Evolutionary conservation across 2,329 filamentous ascomycete species (phyloP), one percentile per base, ranked within the genome.

Genomic region (Albifimbria verrucaria): DNA sequence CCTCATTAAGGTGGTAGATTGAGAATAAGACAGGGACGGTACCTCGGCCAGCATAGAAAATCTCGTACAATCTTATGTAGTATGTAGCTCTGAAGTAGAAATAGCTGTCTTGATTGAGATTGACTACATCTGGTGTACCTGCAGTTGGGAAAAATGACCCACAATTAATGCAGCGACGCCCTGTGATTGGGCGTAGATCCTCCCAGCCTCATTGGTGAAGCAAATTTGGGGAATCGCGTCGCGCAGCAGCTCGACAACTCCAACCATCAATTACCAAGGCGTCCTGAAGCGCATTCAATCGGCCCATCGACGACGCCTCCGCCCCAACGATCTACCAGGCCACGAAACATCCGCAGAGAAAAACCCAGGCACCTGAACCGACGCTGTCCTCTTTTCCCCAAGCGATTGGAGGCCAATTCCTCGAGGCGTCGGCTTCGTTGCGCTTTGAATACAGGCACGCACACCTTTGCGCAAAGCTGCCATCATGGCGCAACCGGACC

Each of bases 401-500:
- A n/a, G n/a, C n/a, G n/a, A n/a, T n/a, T n/a, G n/a, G n/a, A n/a
- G n/a, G n/a, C n/a, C n/a, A n/a, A n/a, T n/a, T n/a, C n/a, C n/a
- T n/a, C n/a, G n/a, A n/a, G n/a, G n/a, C n/a, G n/a, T n/a, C n/a
- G n/a, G n/a, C n/a, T 15, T n/a, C 18, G 12, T 39, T 12, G 32
- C 32, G 12, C 12, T n/a, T 39, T 12, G 32, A 39, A 39, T n/a
- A 39, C 32, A 12, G 9, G 9, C 32, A 39, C 32, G 32, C 11
- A 6, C 32, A n/a, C 18, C 32, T 12, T 39, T 39, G 32, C 32
- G 32, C 32, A 50, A 59, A n/a, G 17, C 56, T 46, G 49, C 55
- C 59, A 69, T 39, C 55, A 74, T 74, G 72, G 70, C 72, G 62
- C 69, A 72, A 62, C 65, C 64, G 48, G 72, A 75, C 58, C 72